A percentile compares a stretch with the other conserved stretches of the same genome.
Conservation (phyloP, 1,284 basidiomycete genomes). For the Rhodotorula sp. region DNA sequence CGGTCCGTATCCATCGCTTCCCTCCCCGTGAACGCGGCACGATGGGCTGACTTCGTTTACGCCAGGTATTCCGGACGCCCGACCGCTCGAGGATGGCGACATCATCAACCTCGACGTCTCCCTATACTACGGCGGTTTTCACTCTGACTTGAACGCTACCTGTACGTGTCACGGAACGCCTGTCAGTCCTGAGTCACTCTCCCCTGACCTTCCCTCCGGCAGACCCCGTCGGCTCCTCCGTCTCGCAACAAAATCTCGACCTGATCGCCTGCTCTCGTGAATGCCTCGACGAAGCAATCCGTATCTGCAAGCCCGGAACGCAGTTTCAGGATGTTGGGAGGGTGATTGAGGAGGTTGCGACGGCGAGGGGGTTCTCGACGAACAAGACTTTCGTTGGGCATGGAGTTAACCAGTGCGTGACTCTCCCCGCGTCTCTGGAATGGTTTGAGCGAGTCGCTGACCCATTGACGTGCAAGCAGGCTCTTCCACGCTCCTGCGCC, state of each 20-base stretch:
- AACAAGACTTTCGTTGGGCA: constrained; percentile 80
- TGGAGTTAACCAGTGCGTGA: constrained; percentile 66
- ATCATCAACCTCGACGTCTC: constrained; percentile 81
- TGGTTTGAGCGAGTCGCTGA: too few species aligned
- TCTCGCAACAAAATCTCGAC: constrained; percentile 62
- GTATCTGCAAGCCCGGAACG: constrained; percentile 44
- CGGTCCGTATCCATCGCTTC: constrained; percentile 39
- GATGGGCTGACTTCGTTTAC: background rate
- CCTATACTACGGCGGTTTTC: constrained; percentile 69
- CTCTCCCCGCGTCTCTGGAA: too few species aligned
- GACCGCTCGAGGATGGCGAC: constrained; percentile 82
- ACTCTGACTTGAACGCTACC: constrained; percentile 79
- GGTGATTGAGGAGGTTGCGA: constrained; percentile 71
- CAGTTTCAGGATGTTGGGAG: constrained; percentile 54
- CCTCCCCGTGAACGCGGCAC: background rate
- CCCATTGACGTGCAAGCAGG: constrained; percentile 22
- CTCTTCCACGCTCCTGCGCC: constrained; percentile 56
- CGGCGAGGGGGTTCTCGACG: constrained; percentile 73
- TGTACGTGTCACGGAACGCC: constrained; percentile 19
- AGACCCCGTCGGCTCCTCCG: constrained; percentile 32
- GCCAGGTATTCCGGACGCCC: constrained; percentile 80
- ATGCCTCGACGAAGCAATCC: constrained; percentile 74
- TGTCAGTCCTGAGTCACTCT: background rate
- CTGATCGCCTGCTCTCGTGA: constrained; percentile 77
- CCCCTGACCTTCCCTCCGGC: background rate